phyloP scores from a whole-genome alignment of 2,329 filamentous ascomycete genomes.

The Dendrostoma leiphaemia region DNA sequence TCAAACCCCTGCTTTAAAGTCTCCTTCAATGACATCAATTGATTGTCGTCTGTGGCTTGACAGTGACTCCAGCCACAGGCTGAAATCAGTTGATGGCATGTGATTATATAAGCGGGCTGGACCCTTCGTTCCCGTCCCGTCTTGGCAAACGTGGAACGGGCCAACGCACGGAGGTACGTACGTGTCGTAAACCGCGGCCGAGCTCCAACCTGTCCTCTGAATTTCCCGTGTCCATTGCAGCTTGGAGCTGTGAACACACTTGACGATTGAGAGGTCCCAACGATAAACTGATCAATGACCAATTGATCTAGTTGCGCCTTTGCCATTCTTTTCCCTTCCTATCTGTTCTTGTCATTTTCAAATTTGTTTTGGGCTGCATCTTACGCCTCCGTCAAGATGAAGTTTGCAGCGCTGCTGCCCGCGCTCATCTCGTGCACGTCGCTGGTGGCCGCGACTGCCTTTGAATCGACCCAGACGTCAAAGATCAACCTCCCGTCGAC shows the following conservation, averaged over 20 bases:
- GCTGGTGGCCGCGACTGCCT: conserved; percentile 38
- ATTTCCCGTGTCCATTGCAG: no score
- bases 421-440: conserved; percentile 59
- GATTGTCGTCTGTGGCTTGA: conserved; percentile 11
- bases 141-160: conserved; percentile 17
- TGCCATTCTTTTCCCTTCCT: conserved; percentile 1
- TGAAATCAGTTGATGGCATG: no score
- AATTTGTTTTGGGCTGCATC: conserved; percentile 19
- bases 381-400: conserved; percentile 38
- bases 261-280: no score
- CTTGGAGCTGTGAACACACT: no score
- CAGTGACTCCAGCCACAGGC: not conserved
- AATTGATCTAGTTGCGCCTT: conserved; percentile 17
- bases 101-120: no score
- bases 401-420: conserved; percentile 50
- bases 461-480: conserved; percentile 46
- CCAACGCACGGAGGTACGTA: no score
- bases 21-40: not conserved
- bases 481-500: conserved; percentile 59
- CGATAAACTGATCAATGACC: conserved; percentile 21
- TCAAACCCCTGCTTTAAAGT: not conserved
- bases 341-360: not conserved
- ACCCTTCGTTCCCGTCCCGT: conserved; percentile 19
- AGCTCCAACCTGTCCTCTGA: no score
- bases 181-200: no score